phyloP scores from a whole-genome alignment of 164 flowering plant species.

The Pachysandra terminalis region DNA sequence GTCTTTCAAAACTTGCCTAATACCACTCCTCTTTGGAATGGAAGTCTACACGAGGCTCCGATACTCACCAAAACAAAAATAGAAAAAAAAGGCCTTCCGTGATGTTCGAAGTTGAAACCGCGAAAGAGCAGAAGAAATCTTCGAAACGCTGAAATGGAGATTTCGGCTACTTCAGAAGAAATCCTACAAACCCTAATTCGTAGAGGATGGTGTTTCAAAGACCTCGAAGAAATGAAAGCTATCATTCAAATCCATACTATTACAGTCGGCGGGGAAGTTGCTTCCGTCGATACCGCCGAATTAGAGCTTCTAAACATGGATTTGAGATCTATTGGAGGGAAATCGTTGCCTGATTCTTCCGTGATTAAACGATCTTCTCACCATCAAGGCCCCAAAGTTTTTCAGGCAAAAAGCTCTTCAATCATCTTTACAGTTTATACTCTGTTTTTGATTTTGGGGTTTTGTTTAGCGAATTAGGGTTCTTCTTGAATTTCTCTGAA shows the following conservation, averaged over 20 bases:
- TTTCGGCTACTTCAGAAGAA: conserved; percentile 16
- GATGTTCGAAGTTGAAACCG: neutral
- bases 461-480: neutral
- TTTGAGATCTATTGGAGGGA: conserved; percentile 62
- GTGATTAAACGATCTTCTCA: conserved; percentile 40
- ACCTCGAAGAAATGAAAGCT: conserved; percentile 35
- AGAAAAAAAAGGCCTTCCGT: no score
- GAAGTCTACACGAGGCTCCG: no score
- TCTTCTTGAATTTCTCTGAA: neutral
- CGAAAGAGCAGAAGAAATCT: neutral
- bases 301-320: conserved; percentile 72
- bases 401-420: conserved; percentile 45
- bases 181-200: conserved; percentile 42
- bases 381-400: conserved; percentile 70
- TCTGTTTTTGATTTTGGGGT: neutral
- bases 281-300: conserved; percentile 41
- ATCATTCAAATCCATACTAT: conserved; percentile 31
- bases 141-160: conserved; percentile 1
- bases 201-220: conserved; percentile 68
- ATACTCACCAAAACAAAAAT: no score
- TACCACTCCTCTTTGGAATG: no score
- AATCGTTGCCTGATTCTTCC: conserved; percentile 61
- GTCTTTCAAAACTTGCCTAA: no score
- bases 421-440: conserved; percentile 5
- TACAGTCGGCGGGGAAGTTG: conserved; percentile 16